Evolutionary conservation across 2,329 filamentous ascomycete genomes (phyloP), one percentile per base, ranked within the genome.

Genomic region (Geosmithia morbida): DNA sequence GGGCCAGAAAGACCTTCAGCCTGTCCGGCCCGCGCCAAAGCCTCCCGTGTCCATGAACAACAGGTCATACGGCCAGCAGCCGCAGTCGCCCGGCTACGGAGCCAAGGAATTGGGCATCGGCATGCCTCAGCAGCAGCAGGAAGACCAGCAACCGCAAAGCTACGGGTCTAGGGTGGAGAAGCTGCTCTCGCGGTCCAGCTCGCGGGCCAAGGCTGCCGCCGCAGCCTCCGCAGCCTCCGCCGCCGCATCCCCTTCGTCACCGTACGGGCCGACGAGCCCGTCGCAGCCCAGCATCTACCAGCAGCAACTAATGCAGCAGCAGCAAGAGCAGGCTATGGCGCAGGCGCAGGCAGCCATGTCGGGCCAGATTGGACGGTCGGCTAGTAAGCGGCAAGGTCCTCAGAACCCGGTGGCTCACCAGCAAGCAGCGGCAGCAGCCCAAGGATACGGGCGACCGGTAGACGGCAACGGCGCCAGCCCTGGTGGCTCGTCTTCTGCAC

Each of bases 291-390:
- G 64, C 11, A 60, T 68, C 6, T 80, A 81, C 54, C 77, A 81
- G 54, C 77, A 81, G 55, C 76, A 81, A 55, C 59, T 81, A 45
- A 64, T 78, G 61, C 82, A 92, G 56, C 87, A 92, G 56, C 87
- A 95, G 60, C 88, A 94, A 60, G 85, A 94, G 57, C 84, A 89
- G 57, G 85, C 86, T 39, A 79, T 90, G 74, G 78, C 79, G 7
- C 79, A 85, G 53, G 83, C 85, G 2, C 85, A 94, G 59, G 83
- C 88, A 54, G 79, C 83, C 51, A 83, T 87, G 69, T 72, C 74
- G 29, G 76, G 79, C 30, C 81, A 87, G 55, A 64, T 94, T 7
- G 77, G 83, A 49, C 78, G 85, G 52, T 82, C 77, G 52, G 74
- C 83, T 48, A 90, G 87, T 66, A 86, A 89, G 61, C 77, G 80